Evolutionary conservation across 2,329 filamentous ascomycete species (phyloP), one percentile per base, ranked within the genome.

Genomic region (Stagonosporopsis cucurbitacearum): DNA sequence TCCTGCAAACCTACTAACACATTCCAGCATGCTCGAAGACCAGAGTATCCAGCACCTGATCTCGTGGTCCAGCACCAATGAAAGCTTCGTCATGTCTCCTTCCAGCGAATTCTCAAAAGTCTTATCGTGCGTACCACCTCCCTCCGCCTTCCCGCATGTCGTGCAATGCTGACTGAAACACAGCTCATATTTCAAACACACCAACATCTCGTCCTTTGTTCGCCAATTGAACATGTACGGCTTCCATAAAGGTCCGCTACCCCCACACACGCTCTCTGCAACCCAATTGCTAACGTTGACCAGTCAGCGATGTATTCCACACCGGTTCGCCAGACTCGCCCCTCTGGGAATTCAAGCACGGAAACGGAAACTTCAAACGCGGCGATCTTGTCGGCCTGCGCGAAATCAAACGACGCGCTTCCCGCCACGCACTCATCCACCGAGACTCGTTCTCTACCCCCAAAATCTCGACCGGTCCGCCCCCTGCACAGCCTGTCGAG

Each of bases 161-260:
- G 66, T 67, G 67, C 59, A 72, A 66, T 42, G 57, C 61, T 67
- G 60, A 66, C 62, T 58, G 45, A 50, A 48, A 33, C 57, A 60
- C 68, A 96, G 94, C 50, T 92, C 96, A 86, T 99, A 99, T 75
- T 99, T 99, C 77, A 99, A 99, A 72, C 95, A 99, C 75, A 99
- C 94, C 66, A 99, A 99, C 72, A 96, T 98, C 58, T 98, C 95
- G 11, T 98, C 95, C 1, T 99, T 99, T 75, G 95, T 99, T 45
- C 87, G 95, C 44, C 95, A 99, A 78, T 80, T 99, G 46, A 99
- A 99, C 74, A 99, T 99, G 95, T 99, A 99, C 68, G 95, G 95
- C 6, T 99, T 99, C 77, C 95, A 99, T 75, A 99, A 99, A 90
- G 93, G 93, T 96, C 77, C 28, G 62, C 45, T 42, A 73, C 69